A percentile compares a stretch with the other conserved stretches of the same genome.
phyloP scores from a whole-genome alignment of 139 green algal genomes.

The Chlorella sorokiniana region DNA sequence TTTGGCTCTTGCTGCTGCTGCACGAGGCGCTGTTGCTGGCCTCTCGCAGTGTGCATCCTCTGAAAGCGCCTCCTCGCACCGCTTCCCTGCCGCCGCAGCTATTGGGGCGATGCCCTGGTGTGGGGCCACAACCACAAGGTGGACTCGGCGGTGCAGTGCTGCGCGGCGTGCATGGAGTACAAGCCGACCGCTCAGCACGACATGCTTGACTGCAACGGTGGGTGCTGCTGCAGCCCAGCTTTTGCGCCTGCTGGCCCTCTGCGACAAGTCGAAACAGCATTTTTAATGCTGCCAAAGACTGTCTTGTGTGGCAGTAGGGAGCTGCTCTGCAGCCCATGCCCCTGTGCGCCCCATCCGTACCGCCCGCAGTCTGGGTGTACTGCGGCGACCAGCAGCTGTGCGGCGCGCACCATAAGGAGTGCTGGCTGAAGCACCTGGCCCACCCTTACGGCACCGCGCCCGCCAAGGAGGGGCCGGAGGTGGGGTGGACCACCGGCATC shows the following conservation, averaged over 20 bases:
- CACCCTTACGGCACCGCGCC: constrained; percentile 67
- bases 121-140: constrained; percentile 62
- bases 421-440: constrained; percentile 90
- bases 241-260: too few species aligned
- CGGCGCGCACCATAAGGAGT: constrained; percentile 63
- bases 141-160: constrained; percentile 65
- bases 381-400: constrained; percentile 72
- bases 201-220: constrained; percentile 74
- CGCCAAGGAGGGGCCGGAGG: constrained; percentile 54
- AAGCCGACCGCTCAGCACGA: constrained; percentile 53
- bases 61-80: not conserved
- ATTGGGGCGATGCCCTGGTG: constrained; percentile 80
- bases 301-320: not conserved
- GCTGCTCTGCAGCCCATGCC: not conserved
- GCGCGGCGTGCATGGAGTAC: constrained; percentile 54
- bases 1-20: too few species aligned
- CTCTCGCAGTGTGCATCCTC: not conserved
- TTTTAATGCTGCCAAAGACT: not conserved
- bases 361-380: constrained; percentile 82
- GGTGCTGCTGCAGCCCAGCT: too few species aligned
- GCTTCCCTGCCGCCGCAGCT: constrained; percentile 47
- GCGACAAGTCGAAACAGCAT: too few species aligned
- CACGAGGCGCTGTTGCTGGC: not conserved
- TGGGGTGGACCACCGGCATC: constrained; percentile 81
- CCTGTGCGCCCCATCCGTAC: too few species aligned